These are phyloP conservation scores for Cyclocybe cylindracea DNA, from an alignment of 768 basidiomycete genomes.

Conservation along the genomic window DNA sequence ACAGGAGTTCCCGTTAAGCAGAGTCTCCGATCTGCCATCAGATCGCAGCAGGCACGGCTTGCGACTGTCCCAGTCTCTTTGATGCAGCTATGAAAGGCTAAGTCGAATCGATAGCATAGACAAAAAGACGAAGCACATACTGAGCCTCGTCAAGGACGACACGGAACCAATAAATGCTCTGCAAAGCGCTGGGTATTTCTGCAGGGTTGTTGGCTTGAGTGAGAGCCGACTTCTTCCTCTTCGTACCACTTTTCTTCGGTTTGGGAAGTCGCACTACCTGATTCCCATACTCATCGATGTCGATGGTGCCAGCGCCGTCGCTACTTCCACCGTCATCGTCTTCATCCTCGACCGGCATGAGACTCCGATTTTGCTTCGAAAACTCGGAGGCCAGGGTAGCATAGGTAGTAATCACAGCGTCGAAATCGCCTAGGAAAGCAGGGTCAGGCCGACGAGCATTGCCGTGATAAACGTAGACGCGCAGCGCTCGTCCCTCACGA, in stretches of 20 bases:
- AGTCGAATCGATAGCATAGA: neutral
- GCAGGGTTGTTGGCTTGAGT: slow-evolving; percentile 29
- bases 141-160: slow-evolving; percentile 94
- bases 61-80: slow-evolving; percentile 95
- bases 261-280: slow-evolving; percentile 59
- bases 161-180: slow-evolving; percentile 95
- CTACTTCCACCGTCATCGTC: slow-evolving; percentile 73
- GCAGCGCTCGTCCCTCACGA: slow-evolving; percentile 55
- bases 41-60: slow-evolving; percentile 92
- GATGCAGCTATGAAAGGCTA: slow-evolving; percentile 67
- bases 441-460: slow-evolving; percentile 85
- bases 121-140: slow-evolving; percentile 52
- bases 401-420: slow-evolving; percentile 97
- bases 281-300: slow-evolving; percentile 70
- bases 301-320: slow-evolving; percentile 60
- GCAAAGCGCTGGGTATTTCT: slow-evolving; percentile 76
- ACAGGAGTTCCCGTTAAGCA: slow-evolving; percentile 98
- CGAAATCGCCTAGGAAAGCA: slow-evolving; percentile 88
- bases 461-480: slow-evolving; percentile 96
- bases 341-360: slow-evolving; percentile 58
- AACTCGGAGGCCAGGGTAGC: slow-evolving; percentile 94
- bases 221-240: slow-evolving; percentile 58
- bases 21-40: slow-evolving; percentile 89
- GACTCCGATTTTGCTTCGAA: slow-evolving; percentile 81
- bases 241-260: slow-evolving; percentile 66